Conservation (phyloP, 208 protist species). For the Crithidia fasciculata region DNA sequence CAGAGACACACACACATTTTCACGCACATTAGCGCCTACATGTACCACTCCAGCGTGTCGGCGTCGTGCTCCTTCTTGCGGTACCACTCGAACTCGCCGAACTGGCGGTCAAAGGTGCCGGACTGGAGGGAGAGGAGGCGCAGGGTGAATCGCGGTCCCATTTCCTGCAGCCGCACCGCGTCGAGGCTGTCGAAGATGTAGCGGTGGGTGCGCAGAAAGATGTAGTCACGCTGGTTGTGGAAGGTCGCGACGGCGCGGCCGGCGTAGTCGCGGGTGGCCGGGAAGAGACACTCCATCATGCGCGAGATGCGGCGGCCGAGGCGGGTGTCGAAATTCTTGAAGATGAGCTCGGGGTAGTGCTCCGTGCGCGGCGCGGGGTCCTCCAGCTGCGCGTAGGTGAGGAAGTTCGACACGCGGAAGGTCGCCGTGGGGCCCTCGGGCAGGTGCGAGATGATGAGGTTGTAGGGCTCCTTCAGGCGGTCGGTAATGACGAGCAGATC, state of each 20-base stretch:
- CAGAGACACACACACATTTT: not conserved
- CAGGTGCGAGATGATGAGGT: slow-evolving; percentile 90
- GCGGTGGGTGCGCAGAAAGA: slow-evolving; percentile 93
- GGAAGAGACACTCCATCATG: slow-evolving; percentile 91
- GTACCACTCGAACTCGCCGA: slow-evolving; percentile 95
- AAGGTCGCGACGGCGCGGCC: slow-evolving; percentile 93
- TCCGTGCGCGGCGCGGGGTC: slow-evolving; percentile 85
- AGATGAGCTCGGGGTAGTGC: slow-evolving; percentile 94
- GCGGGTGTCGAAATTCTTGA: slow-evolving; percentile 94
- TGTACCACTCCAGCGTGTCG: slow-evolving; percentile 92
- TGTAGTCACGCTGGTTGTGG: slow-evolving; percentile 95
- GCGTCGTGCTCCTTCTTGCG: slow-evolving; percentile 92
- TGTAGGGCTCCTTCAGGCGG: slow-evolving; percentile 85
- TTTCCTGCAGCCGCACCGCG: slow-evolving; percentile 91
- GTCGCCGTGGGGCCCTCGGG: slow-evolving; percentile 89
- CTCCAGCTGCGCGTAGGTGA: slow-evolving; percentile 80
- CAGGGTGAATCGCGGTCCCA: slow-evolving; percentile 93
- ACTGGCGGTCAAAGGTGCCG: slow-evolving; percentile 92
- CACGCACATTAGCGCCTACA: slow-evolving; percentile 34
- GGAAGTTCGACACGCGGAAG: slow-evolving; percentile 89
- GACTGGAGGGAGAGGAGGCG: slow-evolving; percentile 89
- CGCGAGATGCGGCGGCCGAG: slow-evolving; percentile 88
- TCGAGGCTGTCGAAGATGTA: slow-evolving; percentile 93
- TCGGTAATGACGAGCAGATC: slow-evolving; percentile 91
- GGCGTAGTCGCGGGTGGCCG: slow-evolving; percentile 84